A percentile compares a stretch with the other conserved stretches of the same genome.
These are phyloP conservation scores for Chaetomium strumarium DNA, from an alignment of 2,329 filamentous ascomycete genomes.

Conservation along the genomic window DNA sequence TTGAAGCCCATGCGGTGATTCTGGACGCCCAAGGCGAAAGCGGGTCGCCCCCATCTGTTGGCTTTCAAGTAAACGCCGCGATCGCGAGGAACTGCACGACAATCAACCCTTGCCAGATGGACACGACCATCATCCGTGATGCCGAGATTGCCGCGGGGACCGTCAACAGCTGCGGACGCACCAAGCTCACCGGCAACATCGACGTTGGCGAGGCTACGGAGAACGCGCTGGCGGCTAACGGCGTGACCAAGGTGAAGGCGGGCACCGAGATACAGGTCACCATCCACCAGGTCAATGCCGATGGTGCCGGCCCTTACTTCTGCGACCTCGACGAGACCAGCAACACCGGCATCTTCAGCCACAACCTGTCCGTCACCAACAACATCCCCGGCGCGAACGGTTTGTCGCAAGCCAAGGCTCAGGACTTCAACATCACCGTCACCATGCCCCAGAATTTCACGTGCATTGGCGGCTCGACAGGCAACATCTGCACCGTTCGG, in stretches of 20 bases:
- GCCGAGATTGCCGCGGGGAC: slow-evolving; percentile 46
- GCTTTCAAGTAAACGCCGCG: slow-evolving; percentile 47
- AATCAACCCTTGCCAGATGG: slow-evolving; percentile 61
- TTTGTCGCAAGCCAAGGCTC: slow-evolving; percentile 49
- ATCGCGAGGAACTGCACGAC: slow-evolving; percentile 58
- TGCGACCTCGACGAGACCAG: slow-evolving; percentile 48
- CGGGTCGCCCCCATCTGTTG: slow-evolving; percentile 42
- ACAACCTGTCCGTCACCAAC: slow-evolving; percentile 48
- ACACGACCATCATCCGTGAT: slow-evolving; percentile 58
- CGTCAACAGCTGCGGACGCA: slow-evolving; percentile 58
- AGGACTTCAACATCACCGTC: slow-evolving; percentile 52
- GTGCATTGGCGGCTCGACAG: slow-evolving; percentile 41
- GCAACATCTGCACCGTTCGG: slow-evolving; percentile 44
- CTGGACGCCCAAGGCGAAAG: slow-evolving; percentile 40
- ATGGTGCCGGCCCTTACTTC: slow-evolving; percentile 49
- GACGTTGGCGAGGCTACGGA: slow-evolving; percentile 53
- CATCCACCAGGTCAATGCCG: slow-evolving; percentile 50
- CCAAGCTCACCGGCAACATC: slow-evolving; percentile 46
- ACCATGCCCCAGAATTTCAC: slow-evolving; percentile 44
- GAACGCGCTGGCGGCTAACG: slow-evolving; percentile 39
- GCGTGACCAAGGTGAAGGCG: slow-evolving; percentile 44
- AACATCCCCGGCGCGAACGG: slow-evolving; percentile 55
- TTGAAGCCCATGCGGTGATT: slow-evolving; percentile 42
- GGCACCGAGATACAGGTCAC: slow-evolving; percentile 42
- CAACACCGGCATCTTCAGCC: slow-evolving; percentile 39